Percentiles rank a stretch among this genome's conserved stretches.
These are phyloP conservation scores for Aspergillus leporis DNA, from an alignment of 495 filamentous ascomycete genomes.

Conservation along the genomic window DNA sequence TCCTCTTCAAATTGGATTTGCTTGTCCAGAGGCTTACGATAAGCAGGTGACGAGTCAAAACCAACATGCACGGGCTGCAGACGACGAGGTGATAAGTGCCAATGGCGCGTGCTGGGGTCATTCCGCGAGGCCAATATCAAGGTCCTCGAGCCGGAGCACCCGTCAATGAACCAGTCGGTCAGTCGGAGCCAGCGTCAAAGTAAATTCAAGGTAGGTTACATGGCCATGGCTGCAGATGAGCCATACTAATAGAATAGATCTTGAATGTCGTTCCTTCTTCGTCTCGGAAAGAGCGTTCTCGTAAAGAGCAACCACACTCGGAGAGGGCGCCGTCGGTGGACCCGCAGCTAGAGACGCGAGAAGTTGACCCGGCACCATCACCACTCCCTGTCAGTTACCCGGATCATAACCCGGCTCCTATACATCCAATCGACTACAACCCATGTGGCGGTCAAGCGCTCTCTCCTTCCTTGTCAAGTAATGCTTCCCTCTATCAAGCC, in stretches of 20 bases:
- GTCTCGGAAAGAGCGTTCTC: neutral
- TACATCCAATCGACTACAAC: neutral
- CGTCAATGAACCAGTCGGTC: conserved; percentile 32
- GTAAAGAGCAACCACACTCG: neutral
- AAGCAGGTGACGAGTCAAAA: conserved; percentile 30
- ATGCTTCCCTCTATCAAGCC: conserved; percentile 9
- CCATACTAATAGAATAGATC: conserved; percentile 12
- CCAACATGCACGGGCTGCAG: conserved; percentile 34
- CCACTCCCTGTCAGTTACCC: neutral
- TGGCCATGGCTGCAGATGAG: neutral
- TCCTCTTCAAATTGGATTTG: neutral
- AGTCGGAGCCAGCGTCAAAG: conserved; percentile 24
- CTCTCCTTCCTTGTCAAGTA: conserved; percentile 21
- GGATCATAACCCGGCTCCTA: neutral
- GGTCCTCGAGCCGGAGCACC: conserved; percentile 31
- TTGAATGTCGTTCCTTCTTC: conserved; percentile 17
- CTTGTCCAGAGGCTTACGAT: neutral
- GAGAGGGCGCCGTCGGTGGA: neutral
- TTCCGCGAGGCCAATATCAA: conserved; percentile 38
- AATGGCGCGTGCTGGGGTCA: conserved; percentile 36
- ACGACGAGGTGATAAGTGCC: conserved; percentile 31
- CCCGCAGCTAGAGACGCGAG: neutral
- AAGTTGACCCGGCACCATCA: neutral
- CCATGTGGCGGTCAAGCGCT: conserved; percentile 6
- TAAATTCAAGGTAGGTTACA: conserved; percentile 30